Evolutionary conservation across 345 rosid species (phyloP).

Genomic region (Kandelia obovata): DNA sequence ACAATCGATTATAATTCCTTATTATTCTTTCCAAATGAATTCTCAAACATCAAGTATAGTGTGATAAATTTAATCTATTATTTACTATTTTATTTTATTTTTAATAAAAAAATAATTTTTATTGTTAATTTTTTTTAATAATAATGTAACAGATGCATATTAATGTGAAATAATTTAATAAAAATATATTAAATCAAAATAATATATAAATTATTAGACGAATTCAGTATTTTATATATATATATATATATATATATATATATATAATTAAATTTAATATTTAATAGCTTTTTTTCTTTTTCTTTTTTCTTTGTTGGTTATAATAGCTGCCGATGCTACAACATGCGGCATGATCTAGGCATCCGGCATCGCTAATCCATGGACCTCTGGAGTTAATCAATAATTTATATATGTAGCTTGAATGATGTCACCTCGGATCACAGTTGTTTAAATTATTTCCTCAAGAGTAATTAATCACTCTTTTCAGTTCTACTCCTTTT

Average conservation of each 20-base stretch:
- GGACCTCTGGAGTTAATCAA: slow-evolving; percentile 11
- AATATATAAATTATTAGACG: too few relatives aligned
- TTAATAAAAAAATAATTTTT: too few relatives aligned
- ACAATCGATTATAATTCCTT: too few relatives aligned
- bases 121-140: too few relatives aligned
- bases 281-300: not conserved
- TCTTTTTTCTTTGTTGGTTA: not conserved
- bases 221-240: too few relatives aligned
- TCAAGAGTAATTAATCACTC: not conserved
- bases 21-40: too few relatives aligned
- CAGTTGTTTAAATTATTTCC: slow-evolving; percentile 1
- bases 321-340: slow-evolving; percentile 9
- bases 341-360: slow-evolving; percentile 43
- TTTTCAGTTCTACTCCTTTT: slow-evolving; percentile 11
- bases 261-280: not conserved
- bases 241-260: not conserved
- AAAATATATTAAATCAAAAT: too few relatives aligned
- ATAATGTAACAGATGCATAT: too few relatives aligned
- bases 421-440: not conserved
- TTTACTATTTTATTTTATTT: too few relatives aligned
- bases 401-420: not conserved
- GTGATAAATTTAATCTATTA: too few relatives aligned
- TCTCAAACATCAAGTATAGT: not conserved
- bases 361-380: slow-evolving; percentile 40
- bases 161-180: too few relatives aligned